Percentiles rank a stretch among this genome's conserved stretches.
phyloP scores from a whole-genome alignment of 164 flowering plant species.

The Kingdonia uniflora region DNA sequence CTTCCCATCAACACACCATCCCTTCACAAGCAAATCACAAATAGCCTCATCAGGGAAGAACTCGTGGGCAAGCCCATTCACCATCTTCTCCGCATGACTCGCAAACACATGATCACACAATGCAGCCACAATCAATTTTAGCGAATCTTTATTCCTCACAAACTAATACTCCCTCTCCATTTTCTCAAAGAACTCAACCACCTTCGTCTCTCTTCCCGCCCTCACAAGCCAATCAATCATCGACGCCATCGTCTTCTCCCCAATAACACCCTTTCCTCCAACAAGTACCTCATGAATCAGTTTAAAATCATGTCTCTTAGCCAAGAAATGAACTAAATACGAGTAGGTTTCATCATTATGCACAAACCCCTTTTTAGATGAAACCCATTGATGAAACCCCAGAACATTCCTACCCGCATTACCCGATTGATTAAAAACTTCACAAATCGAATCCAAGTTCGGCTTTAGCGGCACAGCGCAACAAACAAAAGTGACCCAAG shows the following conservation, averaged over 20 bases:
- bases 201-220: conserved; percentile 64
- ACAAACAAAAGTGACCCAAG: too few species aligned
- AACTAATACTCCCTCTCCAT: conserved; percentile 78
- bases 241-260: conserved; percentile 30
- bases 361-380: conserved; percentile 29
- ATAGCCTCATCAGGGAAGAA: conserved; percentile 70
- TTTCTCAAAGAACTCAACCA: conserved; percentile 52
- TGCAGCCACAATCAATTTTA: conserved; percentile 44
- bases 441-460: too few species aligned
- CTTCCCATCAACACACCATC: conserved; percentile 92
- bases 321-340: conserved; percentile 55
- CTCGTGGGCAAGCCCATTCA: conserved; percentile 56
- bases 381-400: conserved; percentile 54
- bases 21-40: conserved; percentile 66
- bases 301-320: conserved; percentile 82
- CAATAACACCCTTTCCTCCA: conserved; percentile 28
- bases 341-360: conserved; percentile 52
- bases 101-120: conserved; percentile 66
- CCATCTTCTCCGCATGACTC: conserved; percentile 79
- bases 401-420: conserved; percentile 67
- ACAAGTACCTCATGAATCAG: conserved; percentile 43
- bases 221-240: conserved; percentile 49
- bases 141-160: conserved; percentile 32
- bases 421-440: conserved; percentile 46
- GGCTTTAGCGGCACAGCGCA: too few species aligned